Evolutionary conservation across 768 basidiomycete genomes (phyloP).

Genomic region (Pholiota conissans): DNA sequence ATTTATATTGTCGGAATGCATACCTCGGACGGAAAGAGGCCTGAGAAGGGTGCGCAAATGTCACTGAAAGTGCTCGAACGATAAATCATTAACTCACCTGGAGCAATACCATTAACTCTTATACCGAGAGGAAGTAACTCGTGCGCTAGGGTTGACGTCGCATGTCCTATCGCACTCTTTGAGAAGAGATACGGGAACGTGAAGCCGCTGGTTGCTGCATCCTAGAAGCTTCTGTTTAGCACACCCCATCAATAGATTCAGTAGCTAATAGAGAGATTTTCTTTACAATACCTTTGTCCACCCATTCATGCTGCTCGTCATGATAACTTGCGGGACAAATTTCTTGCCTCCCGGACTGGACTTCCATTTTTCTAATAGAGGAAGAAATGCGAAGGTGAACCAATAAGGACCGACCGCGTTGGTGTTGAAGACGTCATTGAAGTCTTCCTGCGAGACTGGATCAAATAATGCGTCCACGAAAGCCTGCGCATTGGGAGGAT

Average conservation of each 20-base stretch:
- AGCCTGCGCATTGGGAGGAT: neutral
- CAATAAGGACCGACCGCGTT: conserved; percentile 9
- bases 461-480: conserved; percentile 6
- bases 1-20: too few relatives aligned
- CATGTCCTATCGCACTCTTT: conserved; percentile 7
- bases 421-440: neutral
- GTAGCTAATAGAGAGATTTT: neutral
- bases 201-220: conserved; percentile 10
- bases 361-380: conserved; percentile 6
- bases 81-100: neutral
- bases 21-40: conserved; percentile 9
- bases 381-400: conserved; percentile 6
- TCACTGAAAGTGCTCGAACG: too few relatives aligned
- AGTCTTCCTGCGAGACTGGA: conserved; percentile 2
- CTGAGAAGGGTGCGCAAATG: neutral
- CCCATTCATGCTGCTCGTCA: conserved; percentile 10
- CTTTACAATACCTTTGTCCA: conserved; percentile 5
- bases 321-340: conserved; percentile 5
- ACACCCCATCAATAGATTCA: neutral
- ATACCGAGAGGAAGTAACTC: conserved; percentile 6
- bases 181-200: conserved; percentile 4
- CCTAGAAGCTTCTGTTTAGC: neutral
- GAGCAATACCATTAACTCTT: conserved; percentile 8
- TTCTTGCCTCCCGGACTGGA: neutral
- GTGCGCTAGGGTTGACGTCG: neutral